Evolutionary conservation across 768 basidiomycete species (phyloP), one percentile per base, ranked within the genome.

Genomic region (Amanita exitialis): DNA sequence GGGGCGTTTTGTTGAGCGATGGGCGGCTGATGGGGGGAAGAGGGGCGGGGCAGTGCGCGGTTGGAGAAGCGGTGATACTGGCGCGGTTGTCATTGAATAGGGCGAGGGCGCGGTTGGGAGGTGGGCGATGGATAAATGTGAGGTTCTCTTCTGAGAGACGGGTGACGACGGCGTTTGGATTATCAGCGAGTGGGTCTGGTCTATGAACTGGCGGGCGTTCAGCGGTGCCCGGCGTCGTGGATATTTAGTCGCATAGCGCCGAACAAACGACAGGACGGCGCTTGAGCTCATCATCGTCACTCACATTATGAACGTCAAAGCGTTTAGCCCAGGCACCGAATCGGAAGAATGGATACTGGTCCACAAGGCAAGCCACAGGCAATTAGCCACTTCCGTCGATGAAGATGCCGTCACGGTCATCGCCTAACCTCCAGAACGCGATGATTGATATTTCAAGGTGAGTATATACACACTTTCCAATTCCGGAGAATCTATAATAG

Each of bases 61-160:
- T 0, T 69, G 69, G 13, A 91, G 74, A 4, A 91, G 71, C 0
- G 90, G 86, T 0, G 89, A 92, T 5, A 76, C 66, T 8, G 89
- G 89, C 7, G 75, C 70, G 4, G 79, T 79, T 4, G 79, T 82
- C 51, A 81, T 76, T 16, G 89, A 92, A 53, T 73, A 69, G 3
- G 88, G 87, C 15, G 87, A 74, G 7, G 85, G 83, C 8, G 82
- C 77, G 8, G 83, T 79, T n/a, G 0, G 89, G 86, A 0, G 89
- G 90, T n/a, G 86, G 86, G 38, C 90, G 82, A 62, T 88, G 86
- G 52, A 91, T 82, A 63, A 91, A 91, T 0, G 86, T 86, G 50
- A 90, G 64, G 53, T 75, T 69, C 51, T 77, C 75, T 55, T 76
- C 77, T 5, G 69, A 64, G 18, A 84, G 64, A 7, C 66, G 52